These are phyloP conservation scores for Diaporthe eres DNA, from an alignment of 2,329 filamentous ascomycete species.

Conservation along the genomic window DNA sequence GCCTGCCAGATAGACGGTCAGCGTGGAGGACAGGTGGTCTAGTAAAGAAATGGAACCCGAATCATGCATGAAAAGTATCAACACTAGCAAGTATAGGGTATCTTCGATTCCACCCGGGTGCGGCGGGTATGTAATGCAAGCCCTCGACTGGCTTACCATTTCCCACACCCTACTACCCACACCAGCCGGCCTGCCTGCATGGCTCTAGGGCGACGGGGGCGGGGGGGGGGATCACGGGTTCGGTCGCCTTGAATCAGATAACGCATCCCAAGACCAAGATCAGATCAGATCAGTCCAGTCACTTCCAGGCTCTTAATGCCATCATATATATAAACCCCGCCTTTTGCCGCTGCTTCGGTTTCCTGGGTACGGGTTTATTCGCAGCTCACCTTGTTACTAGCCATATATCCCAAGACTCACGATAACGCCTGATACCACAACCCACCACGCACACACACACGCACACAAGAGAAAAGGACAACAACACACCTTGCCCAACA, in stretches of 20 bases:
- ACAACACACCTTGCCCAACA: constrained; percentile 46
- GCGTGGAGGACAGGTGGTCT: too few relatives aligned
- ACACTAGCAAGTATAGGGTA: background rate
- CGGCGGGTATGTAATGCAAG: constrained; percentile 15
- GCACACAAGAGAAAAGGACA: constrained; percentile 14
- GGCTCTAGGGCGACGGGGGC: constrained; percentile 2
- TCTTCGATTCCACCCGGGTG: background rate
- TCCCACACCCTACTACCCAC: constrained; percentile 30
- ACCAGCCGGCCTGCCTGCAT: background rate
- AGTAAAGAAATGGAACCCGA: background rate
- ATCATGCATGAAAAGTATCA: constrained; percentile 12
- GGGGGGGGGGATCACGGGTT: constrained; percentile 30
- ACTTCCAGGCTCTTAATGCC: background rate
- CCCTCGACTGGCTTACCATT: constrained; percentile 29
- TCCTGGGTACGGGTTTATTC: background rate
- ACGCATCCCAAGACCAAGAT: constrained; percentile 29
- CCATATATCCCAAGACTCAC: background rate
- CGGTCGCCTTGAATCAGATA: constrained; percentile 26
- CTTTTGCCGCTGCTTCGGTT: background rate
- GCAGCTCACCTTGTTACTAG: background rate
- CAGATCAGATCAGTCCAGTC: background rate
- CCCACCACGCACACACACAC: constrained; percentile 14
- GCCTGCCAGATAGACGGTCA: background rate
- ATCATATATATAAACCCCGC: constrained; percentile 35
- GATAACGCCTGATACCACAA: background rate